A percentile compares a stretch with the other conserved stretches of the same genome.
Evolutionary conservation across 441 rosid species (phyloP).

Genomic region (Codiaeum variegatum): DNA sequence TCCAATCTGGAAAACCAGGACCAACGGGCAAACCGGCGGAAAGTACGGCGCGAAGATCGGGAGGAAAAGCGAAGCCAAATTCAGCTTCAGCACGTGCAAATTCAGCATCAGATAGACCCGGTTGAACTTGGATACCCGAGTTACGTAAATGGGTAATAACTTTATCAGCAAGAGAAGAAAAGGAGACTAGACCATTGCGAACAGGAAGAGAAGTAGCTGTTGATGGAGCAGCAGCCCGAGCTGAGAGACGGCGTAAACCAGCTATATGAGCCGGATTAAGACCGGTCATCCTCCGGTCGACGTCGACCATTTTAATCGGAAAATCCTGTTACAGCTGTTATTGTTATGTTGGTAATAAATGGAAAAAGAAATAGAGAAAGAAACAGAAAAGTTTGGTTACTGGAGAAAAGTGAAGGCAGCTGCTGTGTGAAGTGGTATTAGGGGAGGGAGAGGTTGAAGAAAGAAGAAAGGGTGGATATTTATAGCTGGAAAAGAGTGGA

Average conservation of each 20-base stretch:
- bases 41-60: slow-evolving; percentile 84
- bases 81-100: slow-evolving; percentile 91
- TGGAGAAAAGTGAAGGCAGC: slow-evolving; percentile 1
- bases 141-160: slow-evolving; percentile 62
- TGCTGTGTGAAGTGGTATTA: not conserved
- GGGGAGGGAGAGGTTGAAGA: not conserved
- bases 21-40: slow-evolving; percentile 83
- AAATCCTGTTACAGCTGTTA: not conserved
- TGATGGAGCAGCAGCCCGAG: slow-evolving; percentile 80
- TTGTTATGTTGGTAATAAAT: too few relatives aligned
- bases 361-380: not conserved
- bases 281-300: slow-evolving; percentile 89
- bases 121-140: slow-evolving; percentile 71
- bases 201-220: slow-evolving; percentile 36
- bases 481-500: slow-evolving; percentile 34
- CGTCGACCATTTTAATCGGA: slow-evolving; percentile 70
- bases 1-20: slow-evolving; percentile 92
- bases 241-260: slow-evolving; percentile 91
- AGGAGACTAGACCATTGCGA: slow-evolving; percentile 66
- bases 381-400: not conserved
- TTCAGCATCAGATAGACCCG: slow-evolving; percentile 77
- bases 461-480: slow-evolving; percentile 22
- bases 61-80: slow-evolving; percentile 84
- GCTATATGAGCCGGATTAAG: slow-evolving; percentile 89
- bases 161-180: slow-evolving; percentile 68